Conservation (phyloP, 2,329 filamentous ascomycete species). For the Ophiostoma triangulosporum region DNA sequence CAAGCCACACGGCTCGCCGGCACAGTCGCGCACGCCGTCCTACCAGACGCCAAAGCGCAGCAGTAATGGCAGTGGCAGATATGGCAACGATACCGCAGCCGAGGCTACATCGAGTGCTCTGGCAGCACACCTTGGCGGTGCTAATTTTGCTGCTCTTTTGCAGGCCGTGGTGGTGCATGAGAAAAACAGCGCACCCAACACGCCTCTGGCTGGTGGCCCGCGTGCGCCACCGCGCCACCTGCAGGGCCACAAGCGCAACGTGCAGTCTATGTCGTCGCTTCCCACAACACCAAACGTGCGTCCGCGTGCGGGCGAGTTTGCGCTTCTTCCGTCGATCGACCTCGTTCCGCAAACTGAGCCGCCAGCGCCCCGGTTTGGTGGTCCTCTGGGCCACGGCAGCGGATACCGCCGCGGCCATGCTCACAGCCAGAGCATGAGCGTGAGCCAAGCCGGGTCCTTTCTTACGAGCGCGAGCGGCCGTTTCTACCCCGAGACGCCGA, state of each 20-base stretch:
- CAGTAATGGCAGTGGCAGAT: slow-evolving; percentile 19
- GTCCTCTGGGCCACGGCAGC: not conserved
- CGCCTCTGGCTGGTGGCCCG: slow-evolving; percentile 37
- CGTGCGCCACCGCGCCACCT: slow-evolving; percentile 34
- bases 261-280: slow-evolving; percentile 74
- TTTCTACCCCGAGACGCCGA: slow-evolving; percentile 33
- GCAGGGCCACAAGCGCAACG: slow-evolving; percentile 56
- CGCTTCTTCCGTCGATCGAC: slow-evolving; percentile 48
- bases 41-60: slow-evolving; percentile 34
- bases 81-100: slow-evolving; percentile 10
- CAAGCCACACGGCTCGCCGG: slow-evolving; percentile 29
- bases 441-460: slow-evolving; percentile 2
- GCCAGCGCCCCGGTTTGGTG: slow-evolving; percentile 22
- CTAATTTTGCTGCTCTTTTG: slow-evolving; percentile 64
- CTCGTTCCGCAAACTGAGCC: slow-evolving; percentile 48
- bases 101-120: not conserved
- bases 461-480: slow-evolving; percentile 17
- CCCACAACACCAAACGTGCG: slow-evolving; percentile 59
- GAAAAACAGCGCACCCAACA: slow-evolving; percentile 56
- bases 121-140: slow-evolving; percentile 29
- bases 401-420: not conserved
- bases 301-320: slow-evolving; percentile 32
- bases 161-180: slow-evolving; percentile 73
- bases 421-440: slow-evolving; percentile 4
- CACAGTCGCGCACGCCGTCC: slow-evolving; percentile 33